Evolutionary conservation across 306 rosid genomes (phyloP).

Genomic region (Inga laurina): DNA sequence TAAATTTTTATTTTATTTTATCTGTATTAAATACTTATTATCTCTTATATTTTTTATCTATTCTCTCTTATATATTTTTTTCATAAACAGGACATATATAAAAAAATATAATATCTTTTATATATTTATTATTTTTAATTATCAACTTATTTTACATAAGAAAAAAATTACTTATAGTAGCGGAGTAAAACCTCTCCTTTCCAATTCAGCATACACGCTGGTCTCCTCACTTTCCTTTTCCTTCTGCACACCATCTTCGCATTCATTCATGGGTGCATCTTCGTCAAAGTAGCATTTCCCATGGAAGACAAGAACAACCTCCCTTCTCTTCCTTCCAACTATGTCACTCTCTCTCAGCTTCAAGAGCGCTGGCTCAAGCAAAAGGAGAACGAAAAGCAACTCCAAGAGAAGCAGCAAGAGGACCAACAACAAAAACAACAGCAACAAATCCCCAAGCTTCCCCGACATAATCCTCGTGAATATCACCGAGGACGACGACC

Average conservation of each 20-base stretch:
- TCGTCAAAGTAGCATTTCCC: not conserved
- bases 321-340: conserved; percentile 48
- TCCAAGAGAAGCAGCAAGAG: conserved; percentile 11
- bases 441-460: not conserved
- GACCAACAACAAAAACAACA: conserved; percentile 16
- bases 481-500: not conserved
- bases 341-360: conserved; percentile 50
- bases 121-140: no score
- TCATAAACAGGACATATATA: no score
- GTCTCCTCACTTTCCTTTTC: not conserved
- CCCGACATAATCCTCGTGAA: conserved; percentile 14
- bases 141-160: no score
- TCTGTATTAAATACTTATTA: no score
- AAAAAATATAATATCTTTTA: no score
- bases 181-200: no score
- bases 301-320: conserved; percentile 18
- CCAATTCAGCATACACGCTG: not conserved
- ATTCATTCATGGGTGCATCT: not conserved
- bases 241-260: not conserved
- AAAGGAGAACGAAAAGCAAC: conserved; percentile 22
- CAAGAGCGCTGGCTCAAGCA: conserved; percentile 53
- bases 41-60: no score
- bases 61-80: no score
- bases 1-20: no score
- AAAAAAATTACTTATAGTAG: no score